Percentiles rank a stretch among this genome's conserved stretches.
phyloP scores from a whole-genome alignment of 2,329 filamentous ascomycete genomes.

The Exophiala bonariae region DNA sequence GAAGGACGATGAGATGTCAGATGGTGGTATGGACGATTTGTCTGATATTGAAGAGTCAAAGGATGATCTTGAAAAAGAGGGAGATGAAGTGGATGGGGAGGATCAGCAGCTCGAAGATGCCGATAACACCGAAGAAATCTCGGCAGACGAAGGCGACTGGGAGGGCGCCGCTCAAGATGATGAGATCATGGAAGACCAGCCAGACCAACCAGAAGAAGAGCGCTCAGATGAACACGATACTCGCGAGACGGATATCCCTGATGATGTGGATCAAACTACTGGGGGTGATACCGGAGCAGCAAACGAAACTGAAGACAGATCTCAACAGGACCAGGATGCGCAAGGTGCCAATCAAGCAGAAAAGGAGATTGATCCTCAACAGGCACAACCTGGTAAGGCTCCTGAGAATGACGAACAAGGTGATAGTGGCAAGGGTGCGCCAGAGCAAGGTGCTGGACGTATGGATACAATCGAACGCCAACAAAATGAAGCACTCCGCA shows the following conservation, averaged over 20 bases:
- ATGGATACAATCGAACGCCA: constrained; percentile 24
- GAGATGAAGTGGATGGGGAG: constrained; percentile 28
- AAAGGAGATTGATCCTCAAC: constrained; percentile 19
- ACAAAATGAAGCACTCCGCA: constrained; percentile 78
- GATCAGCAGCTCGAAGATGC: constrained; percentile 31
- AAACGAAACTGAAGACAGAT: constrained; percentile 40
- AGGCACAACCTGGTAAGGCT: constrained; percentile 23
- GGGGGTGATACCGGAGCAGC: constrained; percentile 44
- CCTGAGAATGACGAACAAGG: constrained; percentile 25
- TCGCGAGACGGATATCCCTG: constrained; percentile 40
- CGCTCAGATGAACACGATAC: constrained; percentile 30
- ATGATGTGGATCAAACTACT: constrained; percentile 46
- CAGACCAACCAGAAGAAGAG: constrained; percentile 41
- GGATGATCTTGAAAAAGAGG: constrained; percentile 35
- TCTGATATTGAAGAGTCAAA: constrained; percentile 49
- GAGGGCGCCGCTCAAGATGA: constrained; percentile 41
- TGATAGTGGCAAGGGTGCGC: constrained; percentile 21
- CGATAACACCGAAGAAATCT: constrained; percentile 33
- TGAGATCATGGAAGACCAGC: constrained; percentile 26
- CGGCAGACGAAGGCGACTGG: constrained; percentile 33
- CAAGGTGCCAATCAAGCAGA: constrained; percentile 25
- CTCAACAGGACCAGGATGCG: constrained; percentile 33
- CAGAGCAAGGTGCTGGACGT: constrained; percentile 24
- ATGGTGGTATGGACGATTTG: constrained; percentile 59
- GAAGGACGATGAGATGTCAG: constrained; percentile 51